Conservation (phyloP, 768 basidiomycete genomes). For the Amanita jacksonii region DNA sequence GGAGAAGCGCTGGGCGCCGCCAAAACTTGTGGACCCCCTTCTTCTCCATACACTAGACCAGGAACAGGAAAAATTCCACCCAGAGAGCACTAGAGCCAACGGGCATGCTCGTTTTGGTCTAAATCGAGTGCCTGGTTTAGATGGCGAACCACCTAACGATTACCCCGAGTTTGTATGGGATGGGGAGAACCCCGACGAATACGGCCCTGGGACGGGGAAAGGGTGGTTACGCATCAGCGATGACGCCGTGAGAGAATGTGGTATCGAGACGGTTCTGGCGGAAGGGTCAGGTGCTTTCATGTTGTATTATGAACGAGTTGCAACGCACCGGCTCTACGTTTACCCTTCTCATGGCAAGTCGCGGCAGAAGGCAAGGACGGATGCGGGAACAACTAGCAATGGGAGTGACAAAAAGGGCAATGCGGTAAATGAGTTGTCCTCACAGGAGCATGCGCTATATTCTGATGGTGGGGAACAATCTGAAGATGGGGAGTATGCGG, state of each 20-base stretch:
- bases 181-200: conserved; percentile 36
- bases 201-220: conserved; percentile 44
- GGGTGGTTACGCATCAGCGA: conserved; percentile 85
- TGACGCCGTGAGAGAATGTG: conserved; percentile 67
- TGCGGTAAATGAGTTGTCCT: too few species aligned
- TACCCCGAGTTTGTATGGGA: conserved; percentile 27
- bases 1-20: conserved; percentile 20
- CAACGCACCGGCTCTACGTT: conserved; percentile 19
- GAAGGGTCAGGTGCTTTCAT: conserved; percentile 80
- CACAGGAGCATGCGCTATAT: conserved; percentile 7
- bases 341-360: conserved; percentile 11
- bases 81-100: background rate
- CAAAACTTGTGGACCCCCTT: conserved; percentile 23
- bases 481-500: conserved; percentile 10
- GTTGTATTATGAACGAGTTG: conserved; percentile 83
- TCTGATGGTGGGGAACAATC: conserved; percentile 1
- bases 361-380: conserved; percentile 1
- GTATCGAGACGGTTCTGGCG: conserved; percentile 61
- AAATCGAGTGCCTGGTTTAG: background rate
- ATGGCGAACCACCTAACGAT: too few species aligned
- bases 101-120: too few species aligned
- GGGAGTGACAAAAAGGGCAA: background rate
- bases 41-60: conserved; percentile 5
- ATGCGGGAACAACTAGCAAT: background rate
- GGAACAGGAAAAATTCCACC: too few species aligned